Conservation (phyloP, 1,139 yeast genomes). For the Lodderomyces margitis region DNA sequence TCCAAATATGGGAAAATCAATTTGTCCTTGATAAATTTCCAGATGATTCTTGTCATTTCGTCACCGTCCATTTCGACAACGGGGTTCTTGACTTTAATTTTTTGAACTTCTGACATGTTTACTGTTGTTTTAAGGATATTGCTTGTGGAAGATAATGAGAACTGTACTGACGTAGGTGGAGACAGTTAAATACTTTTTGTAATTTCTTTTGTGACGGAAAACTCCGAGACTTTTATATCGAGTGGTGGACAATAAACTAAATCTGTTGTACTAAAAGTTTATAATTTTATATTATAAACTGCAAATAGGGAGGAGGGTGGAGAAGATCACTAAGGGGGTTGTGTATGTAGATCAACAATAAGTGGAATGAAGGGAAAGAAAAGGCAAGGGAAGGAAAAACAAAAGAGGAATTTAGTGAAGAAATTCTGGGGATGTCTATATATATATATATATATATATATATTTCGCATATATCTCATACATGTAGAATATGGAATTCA, state of each 20-base stretch:
- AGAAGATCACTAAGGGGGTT: no score
- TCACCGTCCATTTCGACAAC: slow-evolving; percentile 96
- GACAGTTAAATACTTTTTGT: neutral
- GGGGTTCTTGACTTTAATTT: slow-evolving; percentile 82
- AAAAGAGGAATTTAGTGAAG: neutral
- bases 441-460: neutral
- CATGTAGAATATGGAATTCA: no score
- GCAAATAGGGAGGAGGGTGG: no score
- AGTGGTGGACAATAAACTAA: neutral
- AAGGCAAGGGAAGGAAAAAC: neutral
- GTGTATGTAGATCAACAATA: neutral
- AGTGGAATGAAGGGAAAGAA: neutral
- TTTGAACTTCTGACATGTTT: slow-evolving; percentile 23
- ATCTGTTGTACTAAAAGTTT: neutral
- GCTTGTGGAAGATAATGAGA: neutral
- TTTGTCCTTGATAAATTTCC: slow-evolving; percentile 81
- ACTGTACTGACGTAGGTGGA: neutral
- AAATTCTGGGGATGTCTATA: neutral
- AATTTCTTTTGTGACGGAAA: neutral
- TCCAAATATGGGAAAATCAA: slow-evolving; percentile 82
- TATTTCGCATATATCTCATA: no score
- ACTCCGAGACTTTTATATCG: neutral
- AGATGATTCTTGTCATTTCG: slow-evolving; percentile 91
- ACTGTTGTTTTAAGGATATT: neutral
- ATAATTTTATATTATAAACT: neutral